Evolutionary conservation across 2,329 filamentous ascomycete genomes (phyloP).

Genomic region (Grosmannia serpens): DNA sequence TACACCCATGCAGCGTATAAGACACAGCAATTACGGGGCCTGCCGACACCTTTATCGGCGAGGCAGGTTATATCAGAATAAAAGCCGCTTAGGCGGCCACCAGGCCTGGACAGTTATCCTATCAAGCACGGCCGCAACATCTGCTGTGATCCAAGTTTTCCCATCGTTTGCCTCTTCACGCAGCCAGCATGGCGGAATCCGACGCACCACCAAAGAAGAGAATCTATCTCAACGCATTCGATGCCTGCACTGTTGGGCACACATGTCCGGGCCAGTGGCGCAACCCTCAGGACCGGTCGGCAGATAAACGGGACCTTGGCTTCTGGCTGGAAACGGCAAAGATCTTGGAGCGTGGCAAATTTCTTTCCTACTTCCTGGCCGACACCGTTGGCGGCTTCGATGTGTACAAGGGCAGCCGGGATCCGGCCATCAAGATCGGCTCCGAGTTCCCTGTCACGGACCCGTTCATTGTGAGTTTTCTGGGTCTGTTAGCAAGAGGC

Average conservation of each 20-base stretch:
- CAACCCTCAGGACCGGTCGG: background rate
- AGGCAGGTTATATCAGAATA: background rate
- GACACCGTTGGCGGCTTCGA: background rate
- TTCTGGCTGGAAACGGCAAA: slow-evolving; percentile 4
- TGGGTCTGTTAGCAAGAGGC: too few relatives aligned
- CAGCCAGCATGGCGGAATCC: background rate
- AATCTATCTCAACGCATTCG: background rate
- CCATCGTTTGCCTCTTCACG: background rate
- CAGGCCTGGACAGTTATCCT: too few relatives aligned
- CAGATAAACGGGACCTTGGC: background rate
- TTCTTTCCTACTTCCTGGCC: slow-evolving; percentile 2
- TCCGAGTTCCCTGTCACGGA: background rate
- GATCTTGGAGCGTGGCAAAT: background rate
- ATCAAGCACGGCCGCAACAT: too few relatives aligned
- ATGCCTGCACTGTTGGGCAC: background rate
- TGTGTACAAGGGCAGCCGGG: slow-evolving; percentile 3
- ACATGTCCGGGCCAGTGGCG: slow-evolving; percentile 6
- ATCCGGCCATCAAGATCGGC: background rate
- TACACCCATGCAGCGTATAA: too few relatives aligned
- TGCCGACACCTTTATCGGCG: too few relatives aligned
- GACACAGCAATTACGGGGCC: too few relatives aligned
- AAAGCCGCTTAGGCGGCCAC: too few relatives aligned
- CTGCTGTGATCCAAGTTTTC: too few relatives aligned
- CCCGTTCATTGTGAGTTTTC: background rate
- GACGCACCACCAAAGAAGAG: background rate